Base-by-base conservation (phyloP, 2,329 filamentous ascomycete genomes). In the Pestalotiopsis sp. region DNA sequence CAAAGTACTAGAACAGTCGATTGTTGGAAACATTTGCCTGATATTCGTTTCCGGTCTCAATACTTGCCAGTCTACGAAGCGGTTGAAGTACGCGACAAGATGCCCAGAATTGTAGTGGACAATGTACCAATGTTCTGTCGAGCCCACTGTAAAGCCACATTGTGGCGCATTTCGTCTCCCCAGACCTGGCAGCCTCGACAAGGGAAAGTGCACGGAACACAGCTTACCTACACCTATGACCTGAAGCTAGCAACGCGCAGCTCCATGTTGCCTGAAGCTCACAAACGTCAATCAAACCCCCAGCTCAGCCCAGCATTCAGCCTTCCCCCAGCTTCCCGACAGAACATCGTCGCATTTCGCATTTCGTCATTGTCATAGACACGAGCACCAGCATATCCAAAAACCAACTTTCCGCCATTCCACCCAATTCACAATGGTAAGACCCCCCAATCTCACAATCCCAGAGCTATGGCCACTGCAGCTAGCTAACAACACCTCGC, bases 201-300 rank as follows among this genome's bases (percentile, higher is more conserved):
- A n/a, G 45, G 45, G 45, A n/a, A 52, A 52, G 45, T 52, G 45
- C 45, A 52, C 45, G 45, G 45, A 52, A n/a, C 45, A 52, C 45
- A 52, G 45, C 45, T 52, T 52, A 52, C 45, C 45, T 52, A 52
- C 45, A 17, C 17, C 45, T 52, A 52, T 17, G 45, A 52, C 45
- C 45, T 6, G 57, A 36, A 59, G 59, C 31, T 66, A 56, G 65
- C 65, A 66, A 66, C 65, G 36, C 65, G 65, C 65, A 66, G 65
- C 65, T 66, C 45, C 65, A 66, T 66, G 65, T 66, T 66, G 65
- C 65, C 65, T 66, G 65, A 66, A 66, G 65, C 65, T 66, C 20
- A 31, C 56, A 56, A 41, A 66, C 65, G 65, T 66, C 65, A 66
- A 66, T 59, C 65, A 23, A 38, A 25, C 62, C 38, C 31, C 38